phyloP scores from a whole-genome alignment of 148 eudicot genomes.

The Amaranthus hypochondriacus region DNA sequence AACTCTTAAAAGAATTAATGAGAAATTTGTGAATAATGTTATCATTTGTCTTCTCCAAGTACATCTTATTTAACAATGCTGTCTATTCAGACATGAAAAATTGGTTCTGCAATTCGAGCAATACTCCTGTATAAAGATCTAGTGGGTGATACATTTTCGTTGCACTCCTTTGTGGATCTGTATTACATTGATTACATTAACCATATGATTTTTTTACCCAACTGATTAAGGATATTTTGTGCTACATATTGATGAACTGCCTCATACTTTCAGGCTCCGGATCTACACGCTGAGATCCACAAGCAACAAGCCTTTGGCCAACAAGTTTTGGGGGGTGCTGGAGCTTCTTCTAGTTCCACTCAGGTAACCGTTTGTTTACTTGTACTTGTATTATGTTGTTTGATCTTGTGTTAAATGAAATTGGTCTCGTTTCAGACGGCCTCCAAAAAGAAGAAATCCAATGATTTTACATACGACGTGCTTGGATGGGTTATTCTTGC shows the following conservation, averaged over 20 bases:
- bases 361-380: slow-evolving; percentile 20
- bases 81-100: too few relatives aligned
- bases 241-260: slow-evolving; percentile 2
- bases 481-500: slow-evolving; percentile 64
- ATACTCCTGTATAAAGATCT: too few relatives aligned
- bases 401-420: background rate
- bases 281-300: slow-evolving; percentile 38
- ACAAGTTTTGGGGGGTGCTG: slow-evolving; percentile 17
- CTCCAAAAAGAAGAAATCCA: slow-evolving; percentile 31
- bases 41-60: background rate
- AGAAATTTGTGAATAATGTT: too few relatives aligned
- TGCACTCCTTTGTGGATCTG: background rate
- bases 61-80: too few relatives aligned
- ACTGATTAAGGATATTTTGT: background rate
- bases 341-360: slow-evolving; percentile 22
- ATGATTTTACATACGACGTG: slow-evolving; percentile 36
- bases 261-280: slow-evolving; percentile 29
- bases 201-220: too few relatives aligned
- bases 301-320: slow-evolving; percentile 20
- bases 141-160: too few relatives aligned
- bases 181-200: background rate
- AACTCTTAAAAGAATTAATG: too few relatives aligned
- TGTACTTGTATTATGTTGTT: background rate
- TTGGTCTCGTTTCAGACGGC: slow-evolving; percentile 24
- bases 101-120: too few relatives aligned